Evolutionary conservation across 176 grass and related monocot species (phyloP).

Genomic region (Alloteropsis semialata): DNA sequence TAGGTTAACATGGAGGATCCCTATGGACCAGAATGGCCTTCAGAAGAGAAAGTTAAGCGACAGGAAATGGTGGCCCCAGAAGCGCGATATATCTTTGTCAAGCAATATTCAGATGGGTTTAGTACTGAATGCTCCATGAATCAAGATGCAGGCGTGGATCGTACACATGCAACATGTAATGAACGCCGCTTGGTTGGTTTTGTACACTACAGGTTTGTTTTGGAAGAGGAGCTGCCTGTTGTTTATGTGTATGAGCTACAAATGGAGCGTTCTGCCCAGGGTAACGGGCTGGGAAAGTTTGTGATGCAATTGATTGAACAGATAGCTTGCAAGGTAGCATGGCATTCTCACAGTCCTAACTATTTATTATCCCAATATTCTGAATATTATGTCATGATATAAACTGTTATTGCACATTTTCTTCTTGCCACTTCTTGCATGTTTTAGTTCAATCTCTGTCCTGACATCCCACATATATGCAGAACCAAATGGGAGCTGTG

Average conservation of each 20-base stretch:
- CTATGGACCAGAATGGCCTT: conserved; percentile 72
- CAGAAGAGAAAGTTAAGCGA: conserved; percentile 87
- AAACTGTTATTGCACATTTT: background rate
- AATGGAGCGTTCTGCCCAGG: conserved; percentile 57
- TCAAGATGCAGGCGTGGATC: conserved; percentile 13
- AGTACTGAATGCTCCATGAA: background rate
- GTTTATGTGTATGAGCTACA: conserved; percentile 96
- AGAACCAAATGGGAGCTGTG: conserved; percentile 78
- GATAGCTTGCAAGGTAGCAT: conserved; percentile 74
- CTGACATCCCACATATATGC: conserved; percentile 6
- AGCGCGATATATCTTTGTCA: conserved; percentile 62
- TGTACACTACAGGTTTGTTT: conserved; percentile 76
- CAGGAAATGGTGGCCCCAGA: conserved; percentile 66
- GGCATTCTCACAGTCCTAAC: background rate
- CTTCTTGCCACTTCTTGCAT: background rate
- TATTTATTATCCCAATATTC: background rate
- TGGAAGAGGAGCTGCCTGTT: conserved; percentile 81
- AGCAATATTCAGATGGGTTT: conserved; percentile 26
- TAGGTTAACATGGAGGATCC: conserved; percentile 76
- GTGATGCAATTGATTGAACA: conserved; percentile 82
- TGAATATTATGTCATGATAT: background rate
- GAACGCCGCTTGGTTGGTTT: conserved; percentile 62
- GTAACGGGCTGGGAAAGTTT: conserved; percentile 79
- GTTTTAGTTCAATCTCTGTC: background rate
- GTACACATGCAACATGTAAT: background rate